Conservation (phyloP, 768 basidiomycete species). For the Gloeopeniophorella convolvens region DNA sequence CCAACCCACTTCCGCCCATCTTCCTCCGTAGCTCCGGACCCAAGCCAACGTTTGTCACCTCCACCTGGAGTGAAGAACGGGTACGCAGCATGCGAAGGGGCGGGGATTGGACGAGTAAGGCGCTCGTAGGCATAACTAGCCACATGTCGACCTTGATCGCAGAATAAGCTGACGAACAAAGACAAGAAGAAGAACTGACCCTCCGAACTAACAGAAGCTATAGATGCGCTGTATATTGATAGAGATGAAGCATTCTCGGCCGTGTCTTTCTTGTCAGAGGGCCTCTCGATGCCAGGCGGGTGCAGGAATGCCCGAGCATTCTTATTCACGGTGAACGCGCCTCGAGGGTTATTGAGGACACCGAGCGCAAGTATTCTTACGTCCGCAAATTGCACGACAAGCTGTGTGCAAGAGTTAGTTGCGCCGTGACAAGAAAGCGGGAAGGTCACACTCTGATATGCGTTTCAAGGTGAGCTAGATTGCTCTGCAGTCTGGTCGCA, state of each 20-base stretch:
- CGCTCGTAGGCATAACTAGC: constrained; percentile 28
- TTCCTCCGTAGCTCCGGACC: constrained; percentile 44
- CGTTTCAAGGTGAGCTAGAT: constrained; percentile 61
- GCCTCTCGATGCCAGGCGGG: constrained; percentile 55
- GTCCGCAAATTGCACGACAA: constrained; percentile 63
- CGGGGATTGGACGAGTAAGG: constrained; percentile 53
- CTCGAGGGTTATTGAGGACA: constrained; percentile 51
- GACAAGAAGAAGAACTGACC: too few species aligned
- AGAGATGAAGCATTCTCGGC: too few species aligned
- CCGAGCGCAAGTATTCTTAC: constrained; percentile 70
- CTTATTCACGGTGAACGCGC: constrained; percentile 49
- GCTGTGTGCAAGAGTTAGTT: too few species aligned
- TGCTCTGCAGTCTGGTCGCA: constrained; percentile 51
- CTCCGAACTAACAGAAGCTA: too few species aligned
- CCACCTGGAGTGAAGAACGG: constrained; percentile 71
- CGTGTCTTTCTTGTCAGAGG: constrained; percentile 1
- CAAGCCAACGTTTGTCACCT: constrained; percentile 57
- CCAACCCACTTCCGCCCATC: constrained; percentile 70
- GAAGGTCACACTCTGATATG: constrained; percentile 51
- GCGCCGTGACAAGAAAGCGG: too few species aligned
- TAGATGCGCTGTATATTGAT: too few species aligned
- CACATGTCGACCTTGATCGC: not conserved
- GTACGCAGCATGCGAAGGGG: constrained; percentile 50
- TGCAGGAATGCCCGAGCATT: constrained; percentile 66
- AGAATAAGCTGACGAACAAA: too few species aligned